Evolutionary conservation across 441 rosid genomes (phyloP).

Genomic region (Eruca vesicaria): DNA sequence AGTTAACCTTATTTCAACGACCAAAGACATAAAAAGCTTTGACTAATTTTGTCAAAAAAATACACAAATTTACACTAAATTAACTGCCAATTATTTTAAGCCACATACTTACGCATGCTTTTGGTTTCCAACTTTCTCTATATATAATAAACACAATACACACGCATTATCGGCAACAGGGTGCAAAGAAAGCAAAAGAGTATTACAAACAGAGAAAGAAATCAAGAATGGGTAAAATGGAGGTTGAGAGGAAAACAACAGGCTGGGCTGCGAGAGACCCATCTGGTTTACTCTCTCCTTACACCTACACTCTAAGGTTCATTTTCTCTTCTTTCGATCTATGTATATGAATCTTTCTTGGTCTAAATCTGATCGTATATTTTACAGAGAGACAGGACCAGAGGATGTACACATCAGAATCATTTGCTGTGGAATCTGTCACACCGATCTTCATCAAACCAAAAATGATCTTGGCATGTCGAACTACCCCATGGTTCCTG

Average conservation of each 20-base stretch:
- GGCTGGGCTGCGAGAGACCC: conserved; percentile 94
- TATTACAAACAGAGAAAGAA: not conserved
- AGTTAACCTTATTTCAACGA: not conserved
- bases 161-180: not conserved
- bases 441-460: conserved; percentile 62
- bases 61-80: not conserved
- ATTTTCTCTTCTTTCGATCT: not conserved
- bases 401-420: conserved; percentile 56
- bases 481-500: conserved; percentile 75
- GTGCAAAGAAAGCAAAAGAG: not conserved
- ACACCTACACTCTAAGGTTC: conserved; percentile 72
- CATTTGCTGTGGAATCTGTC: conserved; percentile 61
- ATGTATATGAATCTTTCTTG: not conserved
- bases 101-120: conserved; percentile 22
- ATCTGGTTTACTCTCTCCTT: conserved; percentile 72
- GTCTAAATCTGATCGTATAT: not conserved
- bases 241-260: conserved; percentile 47
- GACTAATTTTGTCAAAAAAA: conserved; percentile 22
- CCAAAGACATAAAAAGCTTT: not conserved
- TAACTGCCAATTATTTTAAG: not conserved
- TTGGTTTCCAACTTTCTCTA: conserved; percentile 11
- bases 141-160: not conserved
- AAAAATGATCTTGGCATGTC: conserved; percentile 70
- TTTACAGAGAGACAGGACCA: conserved; percentile 54
- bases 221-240: conserved; percentile 55